These are phyloP conservation scores for Ophiocordyceps camponoti-floridani DNA, from an alignment of 2,329 filamentous ascomycete genomes.

Conservation along the genomic window DNA sequence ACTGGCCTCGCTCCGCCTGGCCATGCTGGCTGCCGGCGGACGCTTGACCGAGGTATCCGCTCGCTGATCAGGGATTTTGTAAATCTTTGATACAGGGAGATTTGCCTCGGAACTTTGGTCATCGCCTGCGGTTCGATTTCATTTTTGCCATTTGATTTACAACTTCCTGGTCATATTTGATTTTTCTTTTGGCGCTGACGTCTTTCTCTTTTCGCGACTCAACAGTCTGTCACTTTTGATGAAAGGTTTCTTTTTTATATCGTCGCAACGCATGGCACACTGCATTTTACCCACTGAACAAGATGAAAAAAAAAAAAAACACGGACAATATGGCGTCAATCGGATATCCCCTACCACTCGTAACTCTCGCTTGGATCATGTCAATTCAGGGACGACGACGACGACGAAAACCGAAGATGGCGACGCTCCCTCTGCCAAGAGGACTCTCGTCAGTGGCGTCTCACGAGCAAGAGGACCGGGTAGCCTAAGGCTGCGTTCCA, in stretches of 20 bases:
- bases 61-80: not conserved
- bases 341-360: slow-evolving; percentile 7
- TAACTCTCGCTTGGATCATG: slow-evolving; percentile 2
- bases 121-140: not conserved
- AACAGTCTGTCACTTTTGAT: slow-evolving; percentile 8
- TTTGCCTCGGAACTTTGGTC: not conserved
- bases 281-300: slow-evolving; percentile 4
- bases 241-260: slow-evolving; percentile 9
- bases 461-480: not conserved
- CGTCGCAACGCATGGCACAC: slow-evolving; percentile 9
- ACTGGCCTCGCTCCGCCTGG: not conserved
- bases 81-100: not conserved
- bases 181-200: not conserved
- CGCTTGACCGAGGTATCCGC: not conserved
- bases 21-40: not conserved
- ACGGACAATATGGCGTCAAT: slow-evolving; percentile 12
- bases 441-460: not conserved
- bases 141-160: not conserved
- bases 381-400: not conserved
- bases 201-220: not conserved
- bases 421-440: not conserved
- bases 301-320: slow-evolving; percentile 2
- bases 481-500: slow-evolving; percentile 1
- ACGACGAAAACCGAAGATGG: not conserved
- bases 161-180: not conserved